A percentile compares a stretch with the other conserved stretches of the same genome.
Evolutionary conservation across 441 rosid species (phyloP).

Genomic region (Croton setiger): DNA sequence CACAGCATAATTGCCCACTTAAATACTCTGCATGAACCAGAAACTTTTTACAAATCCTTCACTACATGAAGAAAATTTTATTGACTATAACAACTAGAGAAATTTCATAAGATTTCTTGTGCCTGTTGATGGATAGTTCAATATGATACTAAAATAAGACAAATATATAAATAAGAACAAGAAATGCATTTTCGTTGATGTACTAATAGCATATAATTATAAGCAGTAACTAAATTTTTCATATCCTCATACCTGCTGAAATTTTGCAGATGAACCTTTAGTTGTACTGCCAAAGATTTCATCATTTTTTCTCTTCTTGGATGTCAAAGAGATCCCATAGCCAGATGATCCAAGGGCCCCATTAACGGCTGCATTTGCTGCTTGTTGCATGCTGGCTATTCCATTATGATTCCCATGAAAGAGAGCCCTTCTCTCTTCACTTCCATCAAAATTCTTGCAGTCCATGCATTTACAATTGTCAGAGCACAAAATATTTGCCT

Average conservation of each 20-base stretch:
- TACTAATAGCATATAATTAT: neutral
- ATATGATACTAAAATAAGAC: too few relatives aligned
- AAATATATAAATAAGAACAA: neutral
- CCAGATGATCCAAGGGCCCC: conserved; percentile 58
- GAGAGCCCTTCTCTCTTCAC: conserved; percentile 73
- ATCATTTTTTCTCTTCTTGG: conserved; percentile 58
- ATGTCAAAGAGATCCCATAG: conserved; percentile 34
- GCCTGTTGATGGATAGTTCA: neutral
- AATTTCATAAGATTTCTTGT: neutral
- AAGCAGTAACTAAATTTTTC: neutral
- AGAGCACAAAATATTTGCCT: conserved; percentile 87
- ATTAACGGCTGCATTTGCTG: conserved; percentile 49
- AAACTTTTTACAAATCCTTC: neutral
- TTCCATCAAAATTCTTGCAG: conserved; percentile 86
- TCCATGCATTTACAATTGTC: conserved; percentile 91
- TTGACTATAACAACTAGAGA: neutral
- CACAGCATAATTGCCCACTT: neutral
- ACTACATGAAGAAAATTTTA: neutral
- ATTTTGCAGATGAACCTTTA: conserved; percentile 34
- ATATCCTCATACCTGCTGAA: conserved; percentile 39
- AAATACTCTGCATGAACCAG: neutral
- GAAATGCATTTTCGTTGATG: neutral
- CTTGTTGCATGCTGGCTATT: conserved; percentile 36
- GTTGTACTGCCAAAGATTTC: conserved; percentile 34
- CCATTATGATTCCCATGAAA: conserved; percentile 55